These are phyloP conservation scores for Populus simonii DNA, from an alignment of 345 rosid species.

Conservation along the genomic window DNA sequence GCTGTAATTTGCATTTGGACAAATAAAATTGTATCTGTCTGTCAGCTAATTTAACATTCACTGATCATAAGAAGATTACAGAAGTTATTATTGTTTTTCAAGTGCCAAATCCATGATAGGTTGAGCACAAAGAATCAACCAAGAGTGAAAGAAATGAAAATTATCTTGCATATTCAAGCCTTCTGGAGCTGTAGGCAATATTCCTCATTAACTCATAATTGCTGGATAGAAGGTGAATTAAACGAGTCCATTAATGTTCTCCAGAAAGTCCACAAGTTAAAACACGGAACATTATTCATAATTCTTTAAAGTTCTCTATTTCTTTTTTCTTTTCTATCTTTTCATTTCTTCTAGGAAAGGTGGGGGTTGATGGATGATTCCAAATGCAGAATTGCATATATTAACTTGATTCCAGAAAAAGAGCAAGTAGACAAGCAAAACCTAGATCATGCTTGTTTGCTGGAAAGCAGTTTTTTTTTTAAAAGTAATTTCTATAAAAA, in stretches of 20 bases:
- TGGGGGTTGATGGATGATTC: background rate
- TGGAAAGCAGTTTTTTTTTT: too few species aligned
- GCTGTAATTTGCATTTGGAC: background rate
- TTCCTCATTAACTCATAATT: background rate
- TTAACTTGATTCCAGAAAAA: slow-evolving; percentile 5
- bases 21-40: background rate
- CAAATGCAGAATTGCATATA: slow-evolving; percentile 6
- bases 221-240: background rate
- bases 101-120: background rate
- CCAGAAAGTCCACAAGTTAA: background rate
- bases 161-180: background rate
- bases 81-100: background rate
- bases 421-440: slow-evolving; percentile 18
- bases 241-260: background rate
- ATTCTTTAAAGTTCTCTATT: background rate
- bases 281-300: background rate
- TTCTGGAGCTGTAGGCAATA: background rate
- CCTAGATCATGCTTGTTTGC: background rate
- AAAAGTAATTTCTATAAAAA: too few species aligned
- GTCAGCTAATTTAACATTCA: background rate
- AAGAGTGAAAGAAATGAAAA: background rate
- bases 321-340: background rate
- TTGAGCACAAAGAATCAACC: background rate
- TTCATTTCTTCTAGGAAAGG: background rate
- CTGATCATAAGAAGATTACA: background rate